Evolutionary conservation across 2,329 filamentous ascomycete genomes (phyloP).

Genomic region (Trichoderma asperellum): DNA sequence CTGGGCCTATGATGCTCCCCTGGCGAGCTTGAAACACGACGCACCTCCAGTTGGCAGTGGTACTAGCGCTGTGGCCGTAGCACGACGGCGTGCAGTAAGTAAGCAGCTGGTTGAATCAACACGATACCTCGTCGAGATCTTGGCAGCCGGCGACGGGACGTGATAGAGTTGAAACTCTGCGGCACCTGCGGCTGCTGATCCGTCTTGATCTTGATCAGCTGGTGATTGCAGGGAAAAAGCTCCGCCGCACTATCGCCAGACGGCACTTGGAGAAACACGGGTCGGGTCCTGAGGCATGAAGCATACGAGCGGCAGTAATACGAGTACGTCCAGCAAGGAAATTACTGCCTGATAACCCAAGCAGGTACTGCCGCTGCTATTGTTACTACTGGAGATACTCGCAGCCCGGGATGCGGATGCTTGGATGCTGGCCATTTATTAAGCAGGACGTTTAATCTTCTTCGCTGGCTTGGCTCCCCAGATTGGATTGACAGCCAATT

Average conservation of each 20-base stretch:
- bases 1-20: slow-evolving; percentile 8
- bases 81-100: background rate
- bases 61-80: background rate
- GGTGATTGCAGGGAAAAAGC: background rate
- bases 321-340: background rate
- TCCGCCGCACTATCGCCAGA: background rate
- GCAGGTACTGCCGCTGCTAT: background rate
- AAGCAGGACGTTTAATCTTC: background rate
- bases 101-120: background rate
- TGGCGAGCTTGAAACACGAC: slow-evolving; percentile 24
- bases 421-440: background rate
- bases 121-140: slow-evolving; percentile 7
- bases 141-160: background rate
- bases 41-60: background rate
- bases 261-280: background rate
- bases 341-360: background rate
- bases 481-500: background rate
- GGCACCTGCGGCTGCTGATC: background rate
- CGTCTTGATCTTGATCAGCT: background rate
- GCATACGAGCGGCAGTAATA: background rate
- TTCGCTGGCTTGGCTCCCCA: background rate
- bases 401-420: background rate
- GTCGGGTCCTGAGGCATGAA: background rate
- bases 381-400: background rate
- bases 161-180: background rate